Conservation (phyloP, 2,329 filamentous ascomycete species). For the Rhynchosporium secalis region DNA sequence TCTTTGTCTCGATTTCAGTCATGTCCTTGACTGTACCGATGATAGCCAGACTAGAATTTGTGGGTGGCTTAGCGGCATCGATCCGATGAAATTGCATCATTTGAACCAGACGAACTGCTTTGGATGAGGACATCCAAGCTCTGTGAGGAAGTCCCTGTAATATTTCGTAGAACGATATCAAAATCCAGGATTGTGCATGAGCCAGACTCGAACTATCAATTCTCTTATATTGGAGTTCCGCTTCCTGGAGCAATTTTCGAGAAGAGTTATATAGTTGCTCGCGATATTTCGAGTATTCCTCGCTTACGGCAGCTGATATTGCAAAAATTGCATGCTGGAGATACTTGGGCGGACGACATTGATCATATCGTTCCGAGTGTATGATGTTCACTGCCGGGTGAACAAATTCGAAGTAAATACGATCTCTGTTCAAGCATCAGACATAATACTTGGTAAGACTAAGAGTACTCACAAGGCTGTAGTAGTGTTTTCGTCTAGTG, state of each 20-base stretch:
- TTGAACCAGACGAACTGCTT: slow-evolving; percentile 71
- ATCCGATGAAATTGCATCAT: slow-evolving; percentile 90
- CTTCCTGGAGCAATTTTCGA: slow-evolving; percentile 81
- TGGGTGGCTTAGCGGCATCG: slow-evolving; percentile 76
- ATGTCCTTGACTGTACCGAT: slow-evolving; percentile 80
- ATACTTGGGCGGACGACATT: slow-evolving; percentile 78
- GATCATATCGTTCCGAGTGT: slow-evolving; percentile 78
- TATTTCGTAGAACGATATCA: slow-evolving; percentile 85
- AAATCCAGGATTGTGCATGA: slow-evolving; percentile 77
- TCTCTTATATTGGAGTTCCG: slow-evolving; percentile 86
- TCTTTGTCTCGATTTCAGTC: slow-evolving; percentile 85
- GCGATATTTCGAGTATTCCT: slow-evolving; percentile 74
- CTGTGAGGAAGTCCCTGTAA: slow-evolving; percentile 93
- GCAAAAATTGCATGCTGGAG: slow-evolving; percentile 91
- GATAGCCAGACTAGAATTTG: slow-evolving; percentile 59
- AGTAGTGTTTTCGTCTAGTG: neutral
- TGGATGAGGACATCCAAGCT: slow-evolving; percentile 85
- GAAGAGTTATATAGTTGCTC: slow-evolving; percentile 84
- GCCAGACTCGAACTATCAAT: slow-evolving; percentile 80
- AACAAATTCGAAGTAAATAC: slow-evolving; percentile 83
- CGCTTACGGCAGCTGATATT: slow-evolving; percentile 73
- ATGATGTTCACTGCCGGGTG: slow-evolving; percentile 82
- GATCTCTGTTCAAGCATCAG: slow-evolving; percentile 45
- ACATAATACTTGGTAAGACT: neutral
- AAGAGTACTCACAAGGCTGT: neutral